Evolutionary conservation across 768 basidiomycete genomes (phyloP).

Genomic region (Boletus tomentosulus): DNA sequence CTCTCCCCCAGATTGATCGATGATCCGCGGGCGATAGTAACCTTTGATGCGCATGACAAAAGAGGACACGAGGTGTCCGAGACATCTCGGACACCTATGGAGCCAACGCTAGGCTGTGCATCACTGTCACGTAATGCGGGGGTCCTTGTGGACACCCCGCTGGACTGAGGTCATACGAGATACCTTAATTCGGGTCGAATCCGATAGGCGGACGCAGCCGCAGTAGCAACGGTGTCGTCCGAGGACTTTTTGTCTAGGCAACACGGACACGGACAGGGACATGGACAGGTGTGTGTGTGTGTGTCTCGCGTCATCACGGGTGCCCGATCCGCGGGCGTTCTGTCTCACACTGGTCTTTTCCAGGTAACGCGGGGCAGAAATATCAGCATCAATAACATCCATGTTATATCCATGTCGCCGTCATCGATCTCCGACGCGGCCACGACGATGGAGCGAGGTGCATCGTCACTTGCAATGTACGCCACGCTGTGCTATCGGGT

Average conservation of each 20-base stretch:
- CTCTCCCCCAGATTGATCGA: background rate
- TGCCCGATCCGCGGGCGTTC: background rate
- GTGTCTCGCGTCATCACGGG: background rate
- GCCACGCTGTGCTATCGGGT: background rate
- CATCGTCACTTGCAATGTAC: background rate
- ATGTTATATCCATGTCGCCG: background rate
- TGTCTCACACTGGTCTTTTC: background rate
- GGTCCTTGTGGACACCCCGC: background rate
- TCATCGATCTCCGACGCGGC: background rate
- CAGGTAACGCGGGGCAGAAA: background rate
- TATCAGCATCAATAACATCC: background rate
- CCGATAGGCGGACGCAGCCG: background rate
- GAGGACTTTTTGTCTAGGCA: background rate
- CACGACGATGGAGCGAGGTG: background rate
- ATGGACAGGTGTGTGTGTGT: background rate
- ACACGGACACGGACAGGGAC: background rate
- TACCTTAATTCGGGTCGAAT: background rate
- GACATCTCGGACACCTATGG: background rate
- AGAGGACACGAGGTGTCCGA: background rate
- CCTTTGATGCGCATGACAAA: background rate
- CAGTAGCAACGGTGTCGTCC: background rate
- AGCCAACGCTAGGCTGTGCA: background rate
- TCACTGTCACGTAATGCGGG: background rate
- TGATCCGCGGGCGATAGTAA: background rate
- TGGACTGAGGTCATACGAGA: background rate